These are phyloP conservation scores for Coemansia sp. DNA, from an alignment of 192 early-diverging fungal genomes.

Conservation along the genomic window DNA sequence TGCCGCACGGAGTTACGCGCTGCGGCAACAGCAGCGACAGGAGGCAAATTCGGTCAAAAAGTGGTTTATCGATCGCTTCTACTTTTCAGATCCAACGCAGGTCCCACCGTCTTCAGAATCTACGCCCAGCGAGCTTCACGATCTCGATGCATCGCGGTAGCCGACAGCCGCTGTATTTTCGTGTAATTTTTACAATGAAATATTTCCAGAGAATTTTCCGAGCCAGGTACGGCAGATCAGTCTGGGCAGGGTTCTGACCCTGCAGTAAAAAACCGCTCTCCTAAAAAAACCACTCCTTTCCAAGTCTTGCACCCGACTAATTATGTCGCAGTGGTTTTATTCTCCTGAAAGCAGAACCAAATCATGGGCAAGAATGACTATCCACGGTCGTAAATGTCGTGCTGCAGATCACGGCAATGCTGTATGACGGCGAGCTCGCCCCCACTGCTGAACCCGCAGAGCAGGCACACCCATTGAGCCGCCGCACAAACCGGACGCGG, in stretches of 20 bases:
- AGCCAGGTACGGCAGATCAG: too few relatives aligned
- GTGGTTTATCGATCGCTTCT: slow-evolving; percentile 49
- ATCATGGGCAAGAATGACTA: too few relatives aligned
- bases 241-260: too few relatives aligned
- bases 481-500: slow-evolving; percentile 13
- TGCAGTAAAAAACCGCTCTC: too few relatives aligned
- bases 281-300: too few relatives aligned
- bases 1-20: slow-evolving; percentile 38
- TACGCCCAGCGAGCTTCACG: slow-evolving; percentile 22
- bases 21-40: slow-evolving; percentile 43
- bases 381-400: slow-evolving; percentile 10
- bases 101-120: slow-evolving; percentile 33
- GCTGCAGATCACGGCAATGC: slow-evolving; percentile 9
- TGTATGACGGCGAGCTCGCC: slow-evolving; percentile 17
- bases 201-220: too few relatives aligned
- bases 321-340: too few relatives aligned
- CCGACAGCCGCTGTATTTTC: too few relatives aligned
- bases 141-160: slow-evolving; percentile 4
- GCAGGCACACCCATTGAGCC: slow-evolving; percentile 22
- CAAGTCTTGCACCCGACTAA: too few relatives aligned
- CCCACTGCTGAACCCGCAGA: slow-evolving; percentile 14
- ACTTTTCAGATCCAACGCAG: slow-evolving; percentile 46
- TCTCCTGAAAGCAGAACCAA: too few relatives aligned
- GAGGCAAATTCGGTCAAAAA: slow-evolving; percentile 33
- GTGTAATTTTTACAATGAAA: too few relatives aligned